A percentile compares a stretch with the other conserved stretches of the same genome.
Evolutionary conservation across 768 basidiomycete genomes (phyloP).

Genomic region (Lactarius tabidus): DNA sequence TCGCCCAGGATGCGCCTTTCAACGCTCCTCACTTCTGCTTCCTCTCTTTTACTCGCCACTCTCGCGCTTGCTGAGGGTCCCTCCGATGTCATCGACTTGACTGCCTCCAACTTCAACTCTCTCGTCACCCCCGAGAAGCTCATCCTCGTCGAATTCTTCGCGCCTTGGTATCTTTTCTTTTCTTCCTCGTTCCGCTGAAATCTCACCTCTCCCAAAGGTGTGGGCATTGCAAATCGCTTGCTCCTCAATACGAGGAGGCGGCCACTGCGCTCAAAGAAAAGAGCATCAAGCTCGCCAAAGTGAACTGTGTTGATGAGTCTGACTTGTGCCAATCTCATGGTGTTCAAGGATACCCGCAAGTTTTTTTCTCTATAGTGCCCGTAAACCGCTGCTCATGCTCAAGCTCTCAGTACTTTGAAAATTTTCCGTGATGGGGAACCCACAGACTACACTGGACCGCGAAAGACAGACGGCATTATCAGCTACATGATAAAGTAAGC

Average conservation of each 20-base stretch:
- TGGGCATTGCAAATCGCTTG: conserved; percentile 93
- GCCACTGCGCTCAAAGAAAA: conserved; percentile 90
- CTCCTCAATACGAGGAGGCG: conserved; percentile 91
- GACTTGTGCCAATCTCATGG: conserved; percentile 88
- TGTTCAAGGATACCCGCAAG: conserved; percentile 92
- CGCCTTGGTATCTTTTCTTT: conserved; percentile 57
- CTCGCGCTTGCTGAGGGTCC: conserved; percentile 50
- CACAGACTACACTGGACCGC: conserved; percentile 79
- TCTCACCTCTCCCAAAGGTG: conserved; percentile 50
- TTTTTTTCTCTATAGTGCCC: conserved; percentile 16
- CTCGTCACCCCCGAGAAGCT: conserved; percentile 62
- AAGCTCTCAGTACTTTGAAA: conserved; percentile 64
- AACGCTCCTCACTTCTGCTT: conserved; percentile 43
- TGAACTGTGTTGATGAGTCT: conserved; percentile 93
- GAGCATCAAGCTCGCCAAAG: conserved; percentile 88
- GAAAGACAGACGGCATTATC: conserved; percentile 94
- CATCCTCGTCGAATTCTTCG: conserved; percentile 93
- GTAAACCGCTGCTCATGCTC: background rate
- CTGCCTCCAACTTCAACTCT: conserved; percentile 61
- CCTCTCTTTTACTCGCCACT: conserved; percentile 51
- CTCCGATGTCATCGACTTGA: conserved; percentile 83
- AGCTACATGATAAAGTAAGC: conserved; percentile 92
- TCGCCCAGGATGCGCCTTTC: conserved; percentile 60
- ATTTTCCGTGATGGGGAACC: conserved; percentile 84
- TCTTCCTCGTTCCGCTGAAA: background rate